Evolutionary conservation across 2,329 filamentous ascomycete genomes (phyloP).

Genomic region (Dactylellina drechsleri): DNA sequence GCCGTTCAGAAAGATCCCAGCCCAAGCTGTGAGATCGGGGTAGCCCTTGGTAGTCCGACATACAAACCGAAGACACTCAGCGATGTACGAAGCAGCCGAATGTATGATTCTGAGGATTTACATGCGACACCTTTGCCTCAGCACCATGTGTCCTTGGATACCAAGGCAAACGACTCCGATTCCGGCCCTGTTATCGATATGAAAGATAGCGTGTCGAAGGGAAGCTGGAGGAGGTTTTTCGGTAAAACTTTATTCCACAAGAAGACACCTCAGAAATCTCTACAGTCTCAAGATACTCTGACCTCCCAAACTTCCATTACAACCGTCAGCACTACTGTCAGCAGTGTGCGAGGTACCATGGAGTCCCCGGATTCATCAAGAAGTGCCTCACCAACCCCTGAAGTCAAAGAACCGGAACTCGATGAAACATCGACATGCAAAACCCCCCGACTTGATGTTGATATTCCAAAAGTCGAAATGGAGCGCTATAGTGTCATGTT

Average conservation of each 20-base stretch:
- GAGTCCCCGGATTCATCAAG: slow-evolving; percentile 40
- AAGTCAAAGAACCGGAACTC: slow-evolving; percentile 10
- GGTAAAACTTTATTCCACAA: slow-evolving; percentile 66
- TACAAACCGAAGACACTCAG: slow-evolving; percentile 55
- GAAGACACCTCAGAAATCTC: slow-evolving; percentile 51
- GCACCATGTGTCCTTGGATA: slow-evolving; percentile 44
- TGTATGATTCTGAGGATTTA: slow-evolving; percentile 27
- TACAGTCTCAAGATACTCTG: slow-evolving; percentile 22
- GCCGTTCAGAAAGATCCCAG: slow-evolving; percentile 35
- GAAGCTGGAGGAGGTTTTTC: slow-evolving; percentile 71
- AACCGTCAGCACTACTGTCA: slow-evolving; percentile 58
- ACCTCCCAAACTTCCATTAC: slow-evolving; percentile 57
- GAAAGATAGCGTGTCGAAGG: slow-evolving; percentile 61
- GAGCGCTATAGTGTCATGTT: slow-evolving; percentile 98
- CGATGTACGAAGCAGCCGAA: slow-evolving; percentile 40
- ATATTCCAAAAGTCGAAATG: slow-evolving; percentile 82
- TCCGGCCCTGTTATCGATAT: neutral
- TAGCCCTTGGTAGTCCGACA: slow-evolving; percentile 78
- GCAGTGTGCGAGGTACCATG: slow-evolving; percentile 24
- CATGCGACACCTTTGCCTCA: slow-evolving; percentile 30
- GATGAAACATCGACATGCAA: slow-evolving; percentile 1
- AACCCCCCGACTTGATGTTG: slow-evolving; percentile 70
- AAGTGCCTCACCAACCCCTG: slow-evolving; percentile 16
- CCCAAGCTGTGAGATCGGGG: slow-evolving; percentile 68
- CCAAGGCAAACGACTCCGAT: slow-evolving; percentile 4